Percentiles rank a stretch among this genome's conserved stretches.
phyloP scores from a whole-genome alignment of 2,329 filamentous ascomycete genomes.

The Fusarium sp. region DNA sequence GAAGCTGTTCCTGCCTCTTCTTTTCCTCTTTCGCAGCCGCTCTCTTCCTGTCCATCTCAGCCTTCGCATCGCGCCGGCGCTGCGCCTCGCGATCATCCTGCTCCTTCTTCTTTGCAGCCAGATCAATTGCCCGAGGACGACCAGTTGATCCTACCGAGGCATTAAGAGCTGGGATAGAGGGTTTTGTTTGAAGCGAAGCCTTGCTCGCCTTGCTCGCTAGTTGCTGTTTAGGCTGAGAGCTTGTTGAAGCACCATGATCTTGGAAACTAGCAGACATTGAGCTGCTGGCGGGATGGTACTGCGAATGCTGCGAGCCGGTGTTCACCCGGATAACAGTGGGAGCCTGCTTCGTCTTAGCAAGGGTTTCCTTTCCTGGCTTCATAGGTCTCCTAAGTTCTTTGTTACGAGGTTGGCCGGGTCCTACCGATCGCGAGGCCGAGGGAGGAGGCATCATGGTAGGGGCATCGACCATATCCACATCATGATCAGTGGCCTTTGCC shows the following conservation, averaged over 20 bases:
- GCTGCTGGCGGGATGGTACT: conserved; percentile 70
- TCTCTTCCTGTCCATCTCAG: conserved; percentile 82
- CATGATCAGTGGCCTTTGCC: conserved; percentile 49
- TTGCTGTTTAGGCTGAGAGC: conserved; percentile 55
- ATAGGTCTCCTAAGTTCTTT: conserved; percentile 69
- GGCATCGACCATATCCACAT: conserved; percentile 68
- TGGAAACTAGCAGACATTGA: conserved; percentile 68
- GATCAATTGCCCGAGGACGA: conserved; percentile 77
- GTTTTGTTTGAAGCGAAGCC: conserved; percentile 70
- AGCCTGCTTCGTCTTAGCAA: conserved; percentile 71
- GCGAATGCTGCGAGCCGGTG: conserved; percentile 70
- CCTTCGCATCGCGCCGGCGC: conserved; percentile 83
- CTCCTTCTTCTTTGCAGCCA: conserved; percentile 85
- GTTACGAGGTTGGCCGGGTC: conserved; percentile 60
- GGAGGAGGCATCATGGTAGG: conserved; percentile 69
- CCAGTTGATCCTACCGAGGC: conserved; percentile 64
- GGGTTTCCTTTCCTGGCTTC: conserved; percentile 71
- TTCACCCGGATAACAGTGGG: conserved; percentile 79
- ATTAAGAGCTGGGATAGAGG: conserved; percentile 71
- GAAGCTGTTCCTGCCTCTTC: conserved; percentile 67
- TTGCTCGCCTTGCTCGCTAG: conserved; percentile 75
- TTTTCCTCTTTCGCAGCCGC: conserved; percentile 75
- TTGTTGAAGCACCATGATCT: conserved; percentile 52
- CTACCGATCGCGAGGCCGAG: conserved; percentile 65
- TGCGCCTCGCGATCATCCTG: conserved; percentile 85